Evolutionary conservation across 2,329 filamentous ascomycete species (phyloP).

Genomic region (Microdochium bolleyi): DNA sequence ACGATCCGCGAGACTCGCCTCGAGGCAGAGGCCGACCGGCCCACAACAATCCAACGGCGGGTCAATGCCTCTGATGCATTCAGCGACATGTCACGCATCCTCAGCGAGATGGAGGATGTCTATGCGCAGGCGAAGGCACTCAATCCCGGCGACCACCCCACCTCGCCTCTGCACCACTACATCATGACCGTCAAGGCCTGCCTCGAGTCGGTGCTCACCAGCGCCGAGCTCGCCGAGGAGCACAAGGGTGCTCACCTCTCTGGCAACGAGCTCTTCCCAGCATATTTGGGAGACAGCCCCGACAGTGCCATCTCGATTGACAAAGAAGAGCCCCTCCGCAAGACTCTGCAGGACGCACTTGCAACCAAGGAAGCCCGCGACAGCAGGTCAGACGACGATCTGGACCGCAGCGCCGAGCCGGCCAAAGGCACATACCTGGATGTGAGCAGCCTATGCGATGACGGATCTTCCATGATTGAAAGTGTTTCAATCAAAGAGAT

Average conservation of each 20-base stretch:
- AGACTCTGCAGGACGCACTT: constrained; percentile 9
- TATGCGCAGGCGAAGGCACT: neutral
- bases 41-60: constrained; percentile 7
- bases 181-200: constrained; percentile 2
- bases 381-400: constrained; percentile 18
- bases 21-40: constrained; percentile 9
- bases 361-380: constrained; percentile 10
- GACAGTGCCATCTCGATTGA: constrained; percentile 32
- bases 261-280: constrained; percentile 14
- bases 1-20: constrained; percentile 13
- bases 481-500: constrained; percentile 8
- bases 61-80: neutral
- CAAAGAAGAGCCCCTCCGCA: constrained; percentile 17
- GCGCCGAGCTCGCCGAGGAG: constrained; percentile 18
- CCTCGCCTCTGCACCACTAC: constrained; percentile 1
- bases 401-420: constrained; percentile 1
- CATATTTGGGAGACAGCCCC: constrained; percentile 25
- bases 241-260: constrained; percentile 18
- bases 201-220: neutral
- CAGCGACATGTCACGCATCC: neutral
- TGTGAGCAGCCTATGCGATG: neutral
- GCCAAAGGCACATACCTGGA: neutral
- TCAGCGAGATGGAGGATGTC: neutral
- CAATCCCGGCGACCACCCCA: neutral
- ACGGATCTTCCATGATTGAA: neutral